Conservation (phyloP, 352 stramenopile species). For the Nothophytophthora sp. region DNA sequence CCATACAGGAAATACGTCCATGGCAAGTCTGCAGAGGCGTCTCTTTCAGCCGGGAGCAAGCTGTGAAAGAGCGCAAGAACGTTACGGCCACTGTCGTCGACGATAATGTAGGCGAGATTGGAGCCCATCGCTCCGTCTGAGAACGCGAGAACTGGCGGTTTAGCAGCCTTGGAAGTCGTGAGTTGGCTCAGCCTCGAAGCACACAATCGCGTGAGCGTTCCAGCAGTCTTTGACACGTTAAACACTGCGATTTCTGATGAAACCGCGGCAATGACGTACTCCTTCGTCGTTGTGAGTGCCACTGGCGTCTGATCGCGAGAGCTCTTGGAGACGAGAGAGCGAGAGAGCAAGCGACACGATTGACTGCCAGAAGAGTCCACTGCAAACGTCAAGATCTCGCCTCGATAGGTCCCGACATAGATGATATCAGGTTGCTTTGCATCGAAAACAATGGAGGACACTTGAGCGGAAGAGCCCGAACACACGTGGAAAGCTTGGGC, state of each 20-base stretch:
- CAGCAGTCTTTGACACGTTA: conserved; percentile 17
- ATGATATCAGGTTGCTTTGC: conserved; percentile 34
- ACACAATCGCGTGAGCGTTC: conserved; percentile 14
- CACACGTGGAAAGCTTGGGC: conserved; percentile 34
- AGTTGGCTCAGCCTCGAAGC: not conserved
- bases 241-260: conserved; percentile 16
- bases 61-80: conserved; percentile 32
- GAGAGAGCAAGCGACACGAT: conserved; percentile 16
- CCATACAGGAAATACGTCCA: conserved; percentile 29
- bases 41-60: conserved; percentile 23
- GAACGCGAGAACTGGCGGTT: conserved; percentile 12
- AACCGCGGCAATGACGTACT: conserved; percentile 21
- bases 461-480: conserved; percentile 31
- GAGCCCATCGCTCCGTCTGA: conserved; percentile 31
- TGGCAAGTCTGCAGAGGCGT: conserved; percentile 16
- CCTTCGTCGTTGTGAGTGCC: conserved; percentile 9
- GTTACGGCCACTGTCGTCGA: not conserved
- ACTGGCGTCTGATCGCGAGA: conserved; percentile 1
- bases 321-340: conserved; percentile 1
- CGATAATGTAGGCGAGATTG: conserved; percentile 17
- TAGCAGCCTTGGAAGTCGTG: not conserved
- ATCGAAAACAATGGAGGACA: conserved; percentile 52
- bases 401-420: conserved; percentile 42
- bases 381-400: conserved; percentile 46
- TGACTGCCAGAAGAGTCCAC: conserved; percentile 9